These are phyloP conservation scores for Linum tenue DNA, from an alignment of 345 rosid genomes.

Conservation along the genomic window DNA sequence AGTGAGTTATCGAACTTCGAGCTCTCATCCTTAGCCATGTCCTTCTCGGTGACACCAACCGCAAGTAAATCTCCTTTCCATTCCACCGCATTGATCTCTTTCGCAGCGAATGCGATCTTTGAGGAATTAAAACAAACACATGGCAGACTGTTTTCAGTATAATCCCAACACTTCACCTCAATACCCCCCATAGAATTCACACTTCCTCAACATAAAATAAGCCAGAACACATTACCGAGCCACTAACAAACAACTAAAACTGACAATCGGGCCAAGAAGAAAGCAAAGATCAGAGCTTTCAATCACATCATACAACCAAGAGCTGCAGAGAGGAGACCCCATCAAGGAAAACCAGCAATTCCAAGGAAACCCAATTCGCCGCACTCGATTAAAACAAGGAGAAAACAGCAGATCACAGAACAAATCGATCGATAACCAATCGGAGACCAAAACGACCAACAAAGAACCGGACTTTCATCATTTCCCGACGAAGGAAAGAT, in stretches of 20 bases:
- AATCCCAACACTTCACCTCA: background rate
- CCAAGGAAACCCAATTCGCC: background rate
- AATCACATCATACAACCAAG: background rate
- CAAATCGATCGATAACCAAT: too few relatives aligned
- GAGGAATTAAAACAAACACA: constrained; percentile 16
- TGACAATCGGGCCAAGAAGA: too few relatives aligned
- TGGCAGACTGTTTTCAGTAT: constrained; percentile 4
- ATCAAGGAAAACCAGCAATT: background rate
- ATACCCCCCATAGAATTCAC: background rate
- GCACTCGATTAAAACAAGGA: background rate
- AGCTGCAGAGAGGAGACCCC: background rate
- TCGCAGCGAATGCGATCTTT: constrained; percentile 74
- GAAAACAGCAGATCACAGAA: background rate
- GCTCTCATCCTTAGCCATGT: constrained; percentile 44
- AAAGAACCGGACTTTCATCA: background rate
- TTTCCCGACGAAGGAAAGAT: background rate
- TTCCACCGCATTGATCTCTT: constrained; percentile 56
- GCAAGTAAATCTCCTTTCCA: constrained; percentile 91
- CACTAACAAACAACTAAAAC: background rate
- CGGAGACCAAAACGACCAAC: background rate
- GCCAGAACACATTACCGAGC: background rate
- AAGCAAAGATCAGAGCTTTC: background rate
- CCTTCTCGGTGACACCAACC: constrained; percentile 88
- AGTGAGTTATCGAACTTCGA: constrained; percentile 65
- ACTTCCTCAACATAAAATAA: background rate